Conservation (phyloP, 345 rosid species). For the Salix udensis region DNA sequence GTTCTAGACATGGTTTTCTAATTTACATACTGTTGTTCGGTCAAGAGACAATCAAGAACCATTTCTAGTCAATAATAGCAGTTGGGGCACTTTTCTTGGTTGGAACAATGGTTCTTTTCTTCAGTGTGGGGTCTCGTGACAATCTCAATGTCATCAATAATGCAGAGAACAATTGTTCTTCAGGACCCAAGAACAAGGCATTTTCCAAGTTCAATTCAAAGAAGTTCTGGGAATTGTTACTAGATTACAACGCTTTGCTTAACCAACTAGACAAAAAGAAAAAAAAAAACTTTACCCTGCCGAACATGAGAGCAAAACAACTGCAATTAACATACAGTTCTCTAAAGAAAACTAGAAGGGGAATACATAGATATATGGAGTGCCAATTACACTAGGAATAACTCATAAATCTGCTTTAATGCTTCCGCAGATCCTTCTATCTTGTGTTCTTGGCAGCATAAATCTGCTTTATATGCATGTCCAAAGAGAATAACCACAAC, state of each 20-base stretch:
- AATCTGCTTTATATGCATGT: slow-evolving; percentile 38
- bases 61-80: neutral
- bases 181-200: neutral
- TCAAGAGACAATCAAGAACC: neutral
- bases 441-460: neutral
- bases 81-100: neutral
- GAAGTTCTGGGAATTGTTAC: neutral
- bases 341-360: neutral
- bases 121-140: neutral
- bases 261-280: neutral
- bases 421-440: slow-evolving; percentile 3
- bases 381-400: neutral
- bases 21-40: neutral
- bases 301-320: neutral
- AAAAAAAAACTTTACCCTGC: neutral
- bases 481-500: slow-evolving; percentile 40
- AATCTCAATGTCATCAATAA: neutral
- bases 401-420: neutral
- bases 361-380: neutral
- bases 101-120: neutral
- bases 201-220: slow-evolving; percentile 1
- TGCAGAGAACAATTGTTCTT: neutral
- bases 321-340: slow-evolving; percentile 7
- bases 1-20: neutral
- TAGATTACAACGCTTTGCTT: neutral